Conservation (phyloP, 192 early-diverging fungal species). For the Haplosporangium gracile region DNA sequence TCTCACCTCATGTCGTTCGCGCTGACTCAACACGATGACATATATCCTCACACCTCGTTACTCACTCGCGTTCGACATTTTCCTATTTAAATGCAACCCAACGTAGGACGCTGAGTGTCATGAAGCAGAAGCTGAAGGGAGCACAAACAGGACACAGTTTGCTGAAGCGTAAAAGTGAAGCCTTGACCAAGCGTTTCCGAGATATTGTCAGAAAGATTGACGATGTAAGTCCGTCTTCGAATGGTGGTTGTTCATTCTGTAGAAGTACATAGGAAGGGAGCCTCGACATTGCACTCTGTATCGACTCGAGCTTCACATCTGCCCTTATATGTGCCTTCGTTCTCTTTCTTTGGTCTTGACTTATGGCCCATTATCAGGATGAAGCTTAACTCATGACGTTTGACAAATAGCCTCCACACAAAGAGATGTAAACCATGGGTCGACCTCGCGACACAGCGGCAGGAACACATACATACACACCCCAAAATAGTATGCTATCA, state of each 20-base stretch:
- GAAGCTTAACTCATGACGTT: not conserved
- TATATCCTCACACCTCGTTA: not conserved
- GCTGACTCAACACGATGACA: not conserved
- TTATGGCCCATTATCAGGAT: not conserved
- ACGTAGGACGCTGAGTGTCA: constrained; percentile 91
- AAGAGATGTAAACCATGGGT: not conserved
- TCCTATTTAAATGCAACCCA: not conserved
- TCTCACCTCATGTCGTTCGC: constrained; percentile 7
- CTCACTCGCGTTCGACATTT: not conserved
- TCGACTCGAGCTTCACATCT: not conserved
- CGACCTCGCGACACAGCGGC: not conserved
- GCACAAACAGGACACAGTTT: constrained; percentile 98
- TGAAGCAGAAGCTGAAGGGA: constrained; percentile 97
- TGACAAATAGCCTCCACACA: not conserved
- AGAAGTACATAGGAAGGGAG: too few species aligned
- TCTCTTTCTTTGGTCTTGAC: not conserved
- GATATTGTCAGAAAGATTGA: constrained; percentile 97
- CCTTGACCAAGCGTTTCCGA: constrained; percentile 94
- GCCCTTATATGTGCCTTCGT: not conserved
- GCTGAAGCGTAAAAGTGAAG: constrained; percentile 98
- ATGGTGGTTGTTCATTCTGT: not conserved
- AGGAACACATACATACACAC: not conserved
- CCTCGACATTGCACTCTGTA: not conserved
- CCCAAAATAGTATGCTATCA: not conserved
- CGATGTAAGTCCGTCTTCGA: constrained; percentile 72